Conservation (phyloP, 2,329 filamentous ascomycete genomes). For the Neofusicoccum parvum region DNA sequence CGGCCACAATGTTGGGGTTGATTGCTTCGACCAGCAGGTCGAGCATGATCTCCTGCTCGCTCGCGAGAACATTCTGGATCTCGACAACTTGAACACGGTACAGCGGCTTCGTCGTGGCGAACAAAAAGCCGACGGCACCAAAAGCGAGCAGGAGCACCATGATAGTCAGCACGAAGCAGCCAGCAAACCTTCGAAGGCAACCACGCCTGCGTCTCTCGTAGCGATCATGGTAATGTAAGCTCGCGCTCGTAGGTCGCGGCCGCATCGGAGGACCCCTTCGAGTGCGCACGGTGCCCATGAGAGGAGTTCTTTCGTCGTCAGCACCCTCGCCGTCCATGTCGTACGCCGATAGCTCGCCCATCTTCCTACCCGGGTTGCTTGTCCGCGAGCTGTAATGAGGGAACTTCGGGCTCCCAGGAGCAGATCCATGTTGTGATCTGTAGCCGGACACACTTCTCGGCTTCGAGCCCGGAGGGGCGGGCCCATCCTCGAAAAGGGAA, state of each 20-base stretch:
- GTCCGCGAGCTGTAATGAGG: conserved; percentile 54
- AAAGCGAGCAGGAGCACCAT: conserved; percentile 80
- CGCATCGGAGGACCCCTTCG: conserved; percentile 55
- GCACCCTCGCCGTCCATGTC: conserved; percentile 81
- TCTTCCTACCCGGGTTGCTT: conserved; percentile 49
- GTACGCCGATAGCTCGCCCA: conserved; percentile 68
- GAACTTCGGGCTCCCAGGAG: conserved; percentile 66
- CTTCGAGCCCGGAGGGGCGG: conserved; percentile 73
- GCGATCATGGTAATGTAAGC: conserved; percentile 71
- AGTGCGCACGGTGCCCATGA: conserved; percentile 68
- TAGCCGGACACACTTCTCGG: conserved; percentile 61
- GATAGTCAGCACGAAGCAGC: conserved; percentile 80
- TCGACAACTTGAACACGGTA: conserved; percentile 75
- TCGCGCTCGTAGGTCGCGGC: conserved; percentile 54
- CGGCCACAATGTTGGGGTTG: conserved; percentile 90
- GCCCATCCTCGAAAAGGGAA: conserved; percentile 39
- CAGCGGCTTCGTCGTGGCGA: conserved; percentile 87
- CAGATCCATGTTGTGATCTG: conserved; percentile 51
- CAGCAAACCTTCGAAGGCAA: conserved; percentile 76
- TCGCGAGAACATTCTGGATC: conserved; percentile 88
- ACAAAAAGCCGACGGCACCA: conserved; percentile 85
- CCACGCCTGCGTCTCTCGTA: conserved; percentile 60
- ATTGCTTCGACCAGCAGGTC: conserved; percentile 85
- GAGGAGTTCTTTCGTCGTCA: conserved; percentile 85
- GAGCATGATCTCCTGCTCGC: conserved; percentile 92